phyloP scores from a whole-genome alignment of 2,329 filamentous ascomycete species.

The Ceratocystis lukuohia region DNA sequence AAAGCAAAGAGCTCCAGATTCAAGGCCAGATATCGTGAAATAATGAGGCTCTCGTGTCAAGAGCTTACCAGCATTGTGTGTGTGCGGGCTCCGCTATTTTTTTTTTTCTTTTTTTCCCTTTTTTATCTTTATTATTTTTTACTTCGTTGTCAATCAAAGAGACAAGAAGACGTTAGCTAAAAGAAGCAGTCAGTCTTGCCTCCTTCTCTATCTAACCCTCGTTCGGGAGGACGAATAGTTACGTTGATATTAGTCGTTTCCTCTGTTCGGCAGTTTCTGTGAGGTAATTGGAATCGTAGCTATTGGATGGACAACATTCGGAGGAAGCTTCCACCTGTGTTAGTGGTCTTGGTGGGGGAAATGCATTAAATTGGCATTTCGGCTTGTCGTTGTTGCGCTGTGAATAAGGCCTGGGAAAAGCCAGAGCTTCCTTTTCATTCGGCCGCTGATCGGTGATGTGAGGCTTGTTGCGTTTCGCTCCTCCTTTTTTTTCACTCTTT shows the following conservation, averaged over 20 bases:
- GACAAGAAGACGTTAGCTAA: background rate
- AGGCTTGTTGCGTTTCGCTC: background rate
- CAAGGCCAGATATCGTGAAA: background rate
- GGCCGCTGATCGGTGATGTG: background rate
- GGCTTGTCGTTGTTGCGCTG: background rate
- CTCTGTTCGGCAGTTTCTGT: background rate
- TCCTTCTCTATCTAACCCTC: background rate
- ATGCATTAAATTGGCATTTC: background rate
- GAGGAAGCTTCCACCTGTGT: background rate
- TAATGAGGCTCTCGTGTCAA: background rate
- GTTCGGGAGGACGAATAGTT: background rate
- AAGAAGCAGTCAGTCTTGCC: background rate
- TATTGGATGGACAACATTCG: background rate
- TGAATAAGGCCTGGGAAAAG: background rate
- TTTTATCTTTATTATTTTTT: background rate
- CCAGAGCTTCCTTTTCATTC: background rate
- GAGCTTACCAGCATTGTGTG: background rate
- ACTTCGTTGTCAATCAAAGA: background rate
- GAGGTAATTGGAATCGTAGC: slow-evolving; percentile 7
- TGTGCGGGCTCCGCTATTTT: background rate
- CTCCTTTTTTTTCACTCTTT: background rate
- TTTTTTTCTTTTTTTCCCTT: background rate
- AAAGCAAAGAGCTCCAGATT: background rate
- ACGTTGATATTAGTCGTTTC: slow-evolving; percentile 1
- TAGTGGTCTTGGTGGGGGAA: background rate